Percentiles rank a stretch among this genome's conserved stretches.
phyloP scores from a whole-genome alignment of 345 rosid genomes.

The Lenwebbia sp. region DNA sequence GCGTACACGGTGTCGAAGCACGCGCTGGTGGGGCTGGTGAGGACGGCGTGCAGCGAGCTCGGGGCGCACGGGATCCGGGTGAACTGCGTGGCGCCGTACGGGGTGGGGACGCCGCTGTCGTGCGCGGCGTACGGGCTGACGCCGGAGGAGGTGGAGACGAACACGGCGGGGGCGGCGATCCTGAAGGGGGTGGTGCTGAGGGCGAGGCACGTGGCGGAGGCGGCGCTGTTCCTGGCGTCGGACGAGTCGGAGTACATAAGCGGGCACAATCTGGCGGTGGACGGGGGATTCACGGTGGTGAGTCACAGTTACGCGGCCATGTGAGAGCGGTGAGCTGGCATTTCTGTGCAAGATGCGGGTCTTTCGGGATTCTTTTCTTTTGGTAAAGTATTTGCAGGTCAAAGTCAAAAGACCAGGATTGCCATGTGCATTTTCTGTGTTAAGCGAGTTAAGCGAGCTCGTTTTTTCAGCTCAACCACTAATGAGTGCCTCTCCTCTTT shows the following conservation, averaged over 20 bases:
- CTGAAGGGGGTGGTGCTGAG: slow-evolving; percentile 62
- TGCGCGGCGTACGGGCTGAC: slow-evolving; percentile 40
- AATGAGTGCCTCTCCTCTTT: neutral
- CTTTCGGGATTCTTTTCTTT: neutral
- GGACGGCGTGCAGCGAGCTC: slow-evolving; percentile 61
- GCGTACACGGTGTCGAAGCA: slow-evolving; percentile 78
- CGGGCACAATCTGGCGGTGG: slow-evolving; percentile 79
- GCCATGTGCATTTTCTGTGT: slow-evolving; percentile 25
- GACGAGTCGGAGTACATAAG: slow-evolving; percentile 78
- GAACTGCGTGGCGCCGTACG: slow-evolving; percentile 73
- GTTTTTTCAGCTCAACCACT: neutral
- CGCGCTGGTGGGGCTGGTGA: slow-evolving; percentile 63
- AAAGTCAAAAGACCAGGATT: slow-evolving; percentile 24
- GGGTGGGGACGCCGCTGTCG: slow-evolving; percentile 71
- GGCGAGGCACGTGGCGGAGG: slow-evolving; percentile 70
- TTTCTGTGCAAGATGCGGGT: neutral
- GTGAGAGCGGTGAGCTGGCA: neutral
- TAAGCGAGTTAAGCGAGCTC: neutral
- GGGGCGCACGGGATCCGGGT: slow-evolving; percentile 84
- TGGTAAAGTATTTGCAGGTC: neutral
- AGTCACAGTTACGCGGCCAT: slow-evolving; percentile 11
- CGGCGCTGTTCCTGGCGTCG: slow-evolving; percentile 78
- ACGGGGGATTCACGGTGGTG: slow-evolving; percentile 77
- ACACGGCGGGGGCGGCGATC: slow-evolving; percentile 25
- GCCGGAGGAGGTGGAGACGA: slow-evolving; percentile 38